Conservation (phyloP, 1,284 basidiomycete genomes). For the Ustilago loliicola region DNA sequence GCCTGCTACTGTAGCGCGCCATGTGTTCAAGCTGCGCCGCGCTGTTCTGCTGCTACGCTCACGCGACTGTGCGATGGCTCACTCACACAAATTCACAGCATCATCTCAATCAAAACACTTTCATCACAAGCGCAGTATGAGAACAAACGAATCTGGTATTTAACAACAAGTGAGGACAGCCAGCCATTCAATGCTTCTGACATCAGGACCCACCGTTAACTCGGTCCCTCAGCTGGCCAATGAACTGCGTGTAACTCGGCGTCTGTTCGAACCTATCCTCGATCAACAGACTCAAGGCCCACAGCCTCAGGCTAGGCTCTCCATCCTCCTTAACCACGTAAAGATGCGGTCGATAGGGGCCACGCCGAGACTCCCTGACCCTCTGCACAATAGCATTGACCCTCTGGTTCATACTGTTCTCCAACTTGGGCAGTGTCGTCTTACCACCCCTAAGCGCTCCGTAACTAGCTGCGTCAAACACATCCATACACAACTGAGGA, state of each 20-base stretch:
- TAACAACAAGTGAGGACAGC: not conserved
- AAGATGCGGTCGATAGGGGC: conserved; percentile 92
- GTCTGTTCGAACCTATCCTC: conserved; percentile 95
- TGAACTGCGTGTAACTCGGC: conserved; percentile 95
- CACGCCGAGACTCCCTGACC: conserved; percentile 85
- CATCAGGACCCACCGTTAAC: conserved; percentile 60
- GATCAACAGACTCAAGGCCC: conserved; percentile 93
- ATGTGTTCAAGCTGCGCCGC: too few relatives aligned
- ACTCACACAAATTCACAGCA: not conserved
- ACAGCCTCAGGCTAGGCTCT: conserved; percentile 86
- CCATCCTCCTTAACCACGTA: conserved; percentile 99
- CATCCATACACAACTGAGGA: conserved; percentile 91
- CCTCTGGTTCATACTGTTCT: conserved; percentile 92
- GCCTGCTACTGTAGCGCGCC: too few relatives aligned
- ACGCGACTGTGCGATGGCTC: not conserved
- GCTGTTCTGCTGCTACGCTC: not conserved
- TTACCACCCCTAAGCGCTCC: conserved; percentile 91
- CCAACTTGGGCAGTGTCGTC: conserved; percentile 87
- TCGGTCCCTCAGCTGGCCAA: conserved; percentile 71
- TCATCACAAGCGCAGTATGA: not conserved
- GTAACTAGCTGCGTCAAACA: conserved; percentile 91
- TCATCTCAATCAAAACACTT: not conserved
- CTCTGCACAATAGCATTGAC: conserved; percentile 93
- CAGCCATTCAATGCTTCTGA: too few relatives aligned
- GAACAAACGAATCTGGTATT: conserved; percentile 10